Percentiles rank a stretch among this genome's conserved stretches.
Evolutionary conservation across 1,139 yeast species (phyloP).

Genomic region (Spencermartinsiella ligniputridi): DNA sequence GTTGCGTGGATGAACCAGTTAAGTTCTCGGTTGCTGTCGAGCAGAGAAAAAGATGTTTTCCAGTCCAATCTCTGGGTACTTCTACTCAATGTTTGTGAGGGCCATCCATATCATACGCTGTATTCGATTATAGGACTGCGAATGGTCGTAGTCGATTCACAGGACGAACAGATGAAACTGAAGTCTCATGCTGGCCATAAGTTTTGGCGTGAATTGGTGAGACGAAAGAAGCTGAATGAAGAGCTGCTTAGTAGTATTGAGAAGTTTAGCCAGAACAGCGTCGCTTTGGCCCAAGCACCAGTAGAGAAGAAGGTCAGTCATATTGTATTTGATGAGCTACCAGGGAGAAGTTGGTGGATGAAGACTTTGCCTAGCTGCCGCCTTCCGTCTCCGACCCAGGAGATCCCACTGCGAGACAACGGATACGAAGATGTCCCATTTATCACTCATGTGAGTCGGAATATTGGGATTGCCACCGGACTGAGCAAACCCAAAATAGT

Average conservation of each 20-base stretch:
- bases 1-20: constrained; percentile 83
- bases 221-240: constrained; percentile 3
- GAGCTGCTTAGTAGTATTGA: constrained; percentile 3
- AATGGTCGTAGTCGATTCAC: background rate
- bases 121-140: constrained; percentile 52
- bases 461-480: constrained; percentile 66
- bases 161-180: constrained; percentile 9
- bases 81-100: constrained; percentile 46
- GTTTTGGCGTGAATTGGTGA: constrained; percentile 7
- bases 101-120: constrained; percentile 75
- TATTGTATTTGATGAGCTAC: constrained; percentile 3
- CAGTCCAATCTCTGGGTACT: constrained; percentile 52
- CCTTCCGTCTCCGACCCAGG: constrained; percentile 69
- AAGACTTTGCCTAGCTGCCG: constrained; percentile 38
- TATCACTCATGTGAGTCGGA: constrained; percentile 44
- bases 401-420: constrained; percentile 41
- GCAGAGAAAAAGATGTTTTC: constrained; percentile 35
- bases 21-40: constrained; percentile 58
- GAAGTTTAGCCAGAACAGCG: constrained; percentile 2
- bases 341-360: constrained; percentile 48
- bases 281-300: constrained; percentile 3
- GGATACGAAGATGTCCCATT: constrained; percentile 46
- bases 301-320: constrained; percentile 5
- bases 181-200: constrained; percentile 21
- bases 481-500: constrained; percentile 82